phyloP scores from a whole-genome alignment of 1,284 basidiomycete genomes.

The Ceratobasidium sp. region DNA sequence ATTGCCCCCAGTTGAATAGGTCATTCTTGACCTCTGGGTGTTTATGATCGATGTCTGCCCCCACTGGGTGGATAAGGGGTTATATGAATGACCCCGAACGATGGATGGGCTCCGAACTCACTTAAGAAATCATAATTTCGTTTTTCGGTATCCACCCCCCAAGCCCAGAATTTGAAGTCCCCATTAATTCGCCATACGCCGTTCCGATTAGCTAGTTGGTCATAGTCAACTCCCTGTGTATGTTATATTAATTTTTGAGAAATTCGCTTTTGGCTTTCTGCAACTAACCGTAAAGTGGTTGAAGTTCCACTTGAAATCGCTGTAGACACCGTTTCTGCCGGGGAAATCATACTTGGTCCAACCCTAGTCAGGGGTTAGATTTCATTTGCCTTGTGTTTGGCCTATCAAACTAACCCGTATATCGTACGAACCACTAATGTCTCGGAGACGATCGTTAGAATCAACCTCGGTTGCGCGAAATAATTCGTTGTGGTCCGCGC shows the following conservation, averaged over 20 bases:
- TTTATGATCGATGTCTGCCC: slow-evolving; percentile 55
- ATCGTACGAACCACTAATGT: slow-evolving; percentile 52
- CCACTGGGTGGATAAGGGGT: slow-evolving; percentile 44
- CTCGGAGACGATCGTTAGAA: not conserved
- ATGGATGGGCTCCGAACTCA: slow-evolving; percentile 41
- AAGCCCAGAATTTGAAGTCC: slow-evolving; percentile 59
- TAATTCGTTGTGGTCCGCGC: slow-evolving; percentile 57
- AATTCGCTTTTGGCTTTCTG: not conserved
- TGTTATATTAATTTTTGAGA: not conserved
- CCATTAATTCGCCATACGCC: slow-evolving; percentile 59
- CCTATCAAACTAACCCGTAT: slow-evolving; percentile 49
- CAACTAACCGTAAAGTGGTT: slow-evolving; percentile 52
- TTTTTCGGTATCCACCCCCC: slow-evolving; percentile 51
- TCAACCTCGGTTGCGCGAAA: not conserved
- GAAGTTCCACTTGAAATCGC: slow-evolving; percentile 57
- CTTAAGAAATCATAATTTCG: slow-evolving; percentile 54
- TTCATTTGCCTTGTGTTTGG: not conserved
- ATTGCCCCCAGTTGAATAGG: slow-evolving; percentile 58
- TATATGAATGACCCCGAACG: not conserved
- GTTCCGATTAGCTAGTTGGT: slow-evolving; percentile 55
- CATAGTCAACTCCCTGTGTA: slow-evolving; percentile 57
- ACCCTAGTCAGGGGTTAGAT: slow-evolving; percentile 36
- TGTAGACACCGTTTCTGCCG: slow-evolving; percentile 58
- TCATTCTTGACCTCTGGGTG: slow-evolving; percentile 57
- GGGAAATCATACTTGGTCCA: slow-evolving; percentile 59